A percentile compares a stretch with the other conserved stretches of the same genome.
Conservation (phyloP, 2,329 filamentous ascomycete genomes). For the Coleophoma crateriformis region DNA sequence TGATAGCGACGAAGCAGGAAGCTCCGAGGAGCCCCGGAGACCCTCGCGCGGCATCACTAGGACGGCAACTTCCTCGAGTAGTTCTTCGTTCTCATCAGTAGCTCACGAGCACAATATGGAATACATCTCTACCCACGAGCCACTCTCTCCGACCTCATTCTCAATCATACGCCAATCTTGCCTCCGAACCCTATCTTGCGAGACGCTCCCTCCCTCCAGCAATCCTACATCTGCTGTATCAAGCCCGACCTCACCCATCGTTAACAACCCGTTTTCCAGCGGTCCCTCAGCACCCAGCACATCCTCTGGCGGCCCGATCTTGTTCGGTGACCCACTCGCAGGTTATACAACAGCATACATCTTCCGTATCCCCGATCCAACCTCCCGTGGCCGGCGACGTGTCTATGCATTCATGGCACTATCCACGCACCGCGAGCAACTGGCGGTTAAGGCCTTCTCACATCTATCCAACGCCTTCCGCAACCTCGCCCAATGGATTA, state of each 20-base stretch:
- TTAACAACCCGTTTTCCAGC: constrained; percentile 31
- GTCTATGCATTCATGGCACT: constrained; percentile 64
- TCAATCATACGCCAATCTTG: constrained; percentile 63
- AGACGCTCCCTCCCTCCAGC: constrained; percentile 52
- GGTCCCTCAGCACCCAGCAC: constrained; percentile 36
- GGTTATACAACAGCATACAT: constrained; percentile 68
- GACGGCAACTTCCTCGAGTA: constrained; percentile 18
- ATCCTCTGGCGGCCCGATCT: constrained; percentile 59
- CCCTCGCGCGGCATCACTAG: constrained; percentile 12
- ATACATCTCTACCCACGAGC: constrained; percentile 65
- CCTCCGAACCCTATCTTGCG: constrained; percentile 60
- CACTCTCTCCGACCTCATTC: constrained; percentile 55
- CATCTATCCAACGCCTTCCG: constrained; percentile 57
- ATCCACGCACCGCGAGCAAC: constrained; percentile 58
- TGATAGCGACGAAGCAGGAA: constrained; percentile 19
- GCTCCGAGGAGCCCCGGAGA: constrained; percentile 10
- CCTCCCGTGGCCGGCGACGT: constrained; percentile 62
- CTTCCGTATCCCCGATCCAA: constrained; percentile 63
- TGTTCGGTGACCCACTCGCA: constrained; percentile 59
- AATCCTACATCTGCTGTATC: constrained; percentile 26
- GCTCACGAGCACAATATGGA: constrained; percentile 60
- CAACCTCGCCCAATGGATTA: constrained; percentile 61
- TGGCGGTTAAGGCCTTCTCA: constrained; percentile 61
- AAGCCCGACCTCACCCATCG: constrained; percentile 33
- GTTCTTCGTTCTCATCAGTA: constrained; percentile 36